These are phyloP conservation scores for Aureobasidium sp. DNA, from an alignment of 2,329 filamentous ascomycete genomes.

Conservation along the genomic window DNA sequence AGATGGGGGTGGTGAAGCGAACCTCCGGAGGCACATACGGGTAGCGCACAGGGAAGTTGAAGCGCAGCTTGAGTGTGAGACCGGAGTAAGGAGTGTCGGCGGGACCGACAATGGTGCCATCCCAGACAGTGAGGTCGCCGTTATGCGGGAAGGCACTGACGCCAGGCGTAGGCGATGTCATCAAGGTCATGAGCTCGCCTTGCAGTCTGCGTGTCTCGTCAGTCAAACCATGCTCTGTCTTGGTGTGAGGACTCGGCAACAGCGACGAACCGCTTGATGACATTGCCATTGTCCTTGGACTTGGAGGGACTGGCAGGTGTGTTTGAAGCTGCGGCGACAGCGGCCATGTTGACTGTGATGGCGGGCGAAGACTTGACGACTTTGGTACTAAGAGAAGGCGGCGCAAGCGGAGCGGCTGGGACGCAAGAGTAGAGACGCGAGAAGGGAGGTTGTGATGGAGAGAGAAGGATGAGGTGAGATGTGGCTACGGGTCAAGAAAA, in stretches of 20 bases:
- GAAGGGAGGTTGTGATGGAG: background rate
- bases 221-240: conserved; percentile 4
- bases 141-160: conserved; percentile 93
- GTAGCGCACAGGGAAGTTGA: conserved; percentile 86
- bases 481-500: background rate
- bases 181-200: conserved; percentile 95
- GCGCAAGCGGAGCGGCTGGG: background rate
- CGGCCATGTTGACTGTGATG: conserved; percentile 20
- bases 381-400: background rate
- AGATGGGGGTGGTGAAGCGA: conserved; percentile 96
- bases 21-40: conserved; percentile 87
- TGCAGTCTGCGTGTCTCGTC: conserved; percentile 59
- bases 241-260: background rate
- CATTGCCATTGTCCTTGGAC: conserved; percentile 32
- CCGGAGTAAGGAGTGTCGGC: conserved; percentile 84
- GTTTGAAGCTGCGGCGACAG: conserved; percentile 20
- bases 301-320: conserved; percentile 24
- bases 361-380: background rate
- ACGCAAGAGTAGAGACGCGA: background rate
- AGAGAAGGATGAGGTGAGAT: background rate
- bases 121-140: conserved; percentile 87
- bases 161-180: conserved; percentile 88
- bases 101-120: conserved; percentile 85
- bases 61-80: conserved; percentile 84
- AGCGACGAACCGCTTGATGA: conserved; percentile 37